Base-by-base conservation (phyloP, 306 rosid genomes). In the Rubus idaeus region DNA sequence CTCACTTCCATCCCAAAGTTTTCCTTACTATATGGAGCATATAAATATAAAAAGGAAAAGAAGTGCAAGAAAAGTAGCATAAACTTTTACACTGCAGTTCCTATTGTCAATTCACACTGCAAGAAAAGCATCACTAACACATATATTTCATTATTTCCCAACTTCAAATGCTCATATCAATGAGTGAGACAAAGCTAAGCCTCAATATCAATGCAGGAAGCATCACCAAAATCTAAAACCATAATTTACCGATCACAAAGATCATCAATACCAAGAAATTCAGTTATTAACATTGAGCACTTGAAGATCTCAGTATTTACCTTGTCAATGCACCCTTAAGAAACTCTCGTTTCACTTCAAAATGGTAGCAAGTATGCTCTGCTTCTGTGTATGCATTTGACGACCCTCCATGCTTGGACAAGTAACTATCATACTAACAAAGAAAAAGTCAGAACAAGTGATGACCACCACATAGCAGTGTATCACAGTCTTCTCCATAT, bases 351-450 rank as follows among this genome's bases (percentile, higher is more conserved):
- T 92, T 92, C 67, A 95, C 99, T 83, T 92, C 99, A 82, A 95
- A 95, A 86, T 95, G 96, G 83, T 95, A 95, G 91, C 97, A 92
- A n/a, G 99, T 95, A 82, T 89, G 85, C 83, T 95, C 97, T 26
- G 91, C 77, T 83, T 92, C 97, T 40, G 99, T 95, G 80, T 88
- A 95, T 41, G 99, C 99, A 81, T 95, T 95, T 81, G 99, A 92
- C 58, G 92, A 87, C 37, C 99, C 99, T 78, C 99, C 99, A 65
- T 95, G 99, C 84, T 95, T 95, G 83, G 97, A 95, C 90, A 95
- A 87, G 87, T 90, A 95, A 84, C 97, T 90, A 84, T 95, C 99
- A 82, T 92, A 95, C 99, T 95, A 90, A 76, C 80, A 79, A 88
- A 71, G 47, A 71, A 84, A 90, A 64, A 81, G 83, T 84, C 80